Conservation (phyloP, 805 yeast genomes). For the Wickerhamiella bombiphila region DNA sequence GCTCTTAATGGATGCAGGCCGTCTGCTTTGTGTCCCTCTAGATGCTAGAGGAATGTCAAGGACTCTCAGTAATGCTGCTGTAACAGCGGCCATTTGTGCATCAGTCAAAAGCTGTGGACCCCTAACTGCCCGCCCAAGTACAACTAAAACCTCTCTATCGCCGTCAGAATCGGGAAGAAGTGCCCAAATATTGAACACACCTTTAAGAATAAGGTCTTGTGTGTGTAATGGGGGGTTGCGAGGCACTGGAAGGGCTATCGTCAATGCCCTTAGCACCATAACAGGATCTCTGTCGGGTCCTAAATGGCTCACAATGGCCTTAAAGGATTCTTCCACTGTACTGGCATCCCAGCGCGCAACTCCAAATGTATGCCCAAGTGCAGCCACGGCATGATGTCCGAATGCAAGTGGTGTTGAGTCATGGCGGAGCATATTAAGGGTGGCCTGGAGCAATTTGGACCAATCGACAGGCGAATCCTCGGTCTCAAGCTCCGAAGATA, state of each 20-base stretch:
- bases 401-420: background rate
- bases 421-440: slow-evolving; percentile 15
- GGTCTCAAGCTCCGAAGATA: slow-evolving; percentile 20
- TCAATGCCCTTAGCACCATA: background rate
- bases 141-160: background rate
- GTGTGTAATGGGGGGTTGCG: background rate
- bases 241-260: background rate
- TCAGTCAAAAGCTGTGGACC: background rate
- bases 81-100: background rate
- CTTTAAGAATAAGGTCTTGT: background rate
- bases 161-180: background rate
- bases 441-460: slow-evolving; percentile 31
- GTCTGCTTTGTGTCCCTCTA: background rate
- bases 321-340: background rate
- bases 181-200: background rate
- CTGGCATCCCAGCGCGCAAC: background rate
- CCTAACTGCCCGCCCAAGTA: background rate
- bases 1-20: background rate
- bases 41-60: background rate
- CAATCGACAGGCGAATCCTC: slow-evolving; percentile 37
- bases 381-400: background rate
- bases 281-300: background rate
- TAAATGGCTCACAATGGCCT: background rate
- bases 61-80: background rate
- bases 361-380: background rate